Evolutionary conservation across 805 yeast species (phyloP).

Genomic region (Candida dajiaensis): DNA sequence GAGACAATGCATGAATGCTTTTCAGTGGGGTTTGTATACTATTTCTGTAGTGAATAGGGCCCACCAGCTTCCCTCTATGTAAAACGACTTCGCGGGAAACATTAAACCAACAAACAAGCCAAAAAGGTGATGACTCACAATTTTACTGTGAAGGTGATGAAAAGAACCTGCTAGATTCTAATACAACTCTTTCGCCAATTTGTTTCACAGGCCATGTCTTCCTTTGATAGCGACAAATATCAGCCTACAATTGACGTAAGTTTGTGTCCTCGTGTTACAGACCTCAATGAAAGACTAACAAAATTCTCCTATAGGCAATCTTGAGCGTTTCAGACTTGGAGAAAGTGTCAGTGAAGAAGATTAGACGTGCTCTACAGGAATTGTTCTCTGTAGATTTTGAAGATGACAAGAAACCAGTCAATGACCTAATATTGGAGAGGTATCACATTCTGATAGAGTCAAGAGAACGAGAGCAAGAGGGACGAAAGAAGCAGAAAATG

Average conservation of each 20-base stretch:
- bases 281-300: constrained; percentile 3
- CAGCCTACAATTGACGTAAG: constrained; percentile 62
- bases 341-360: constrained; percentile 62
- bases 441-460: constrained; percentile 43
- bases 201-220: constrained; percentile 4
- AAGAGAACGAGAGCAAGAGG: constrained; percentile 20
- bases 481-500: constrained; percentile 32
- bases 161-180: too few species aligned
- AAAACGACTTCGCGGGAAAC: neutral
- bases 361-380: constrained; percentile 68
- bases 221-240: constrained; percentile 24
- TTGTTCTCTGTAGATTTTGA: constrained; percentile 52
- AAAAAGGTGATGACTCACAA: neutral
- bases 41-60: neutral
- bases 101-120: too few species aligned
- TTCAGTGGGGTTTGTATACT: neutral
- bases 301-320: constrained; percentile 45
- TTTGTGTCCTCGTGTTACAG: constrained; percentile 3
- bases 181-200: neutral
- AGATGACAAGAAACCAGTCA: constrained; percentile 47
- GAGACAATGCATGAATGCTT: neutral
- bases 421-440: constrained; percentile 53
- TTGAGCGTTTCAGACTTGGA: constrained; percentile 65
- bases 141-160: too few species aligned
- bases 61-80: too few species aligned